Evolutionary conservation across 108 stramenopile genomes (phyloP), one percentile per base, ranked within the genome.

Genomic region (Cyclotella choctawhatcheeana): DNA sequence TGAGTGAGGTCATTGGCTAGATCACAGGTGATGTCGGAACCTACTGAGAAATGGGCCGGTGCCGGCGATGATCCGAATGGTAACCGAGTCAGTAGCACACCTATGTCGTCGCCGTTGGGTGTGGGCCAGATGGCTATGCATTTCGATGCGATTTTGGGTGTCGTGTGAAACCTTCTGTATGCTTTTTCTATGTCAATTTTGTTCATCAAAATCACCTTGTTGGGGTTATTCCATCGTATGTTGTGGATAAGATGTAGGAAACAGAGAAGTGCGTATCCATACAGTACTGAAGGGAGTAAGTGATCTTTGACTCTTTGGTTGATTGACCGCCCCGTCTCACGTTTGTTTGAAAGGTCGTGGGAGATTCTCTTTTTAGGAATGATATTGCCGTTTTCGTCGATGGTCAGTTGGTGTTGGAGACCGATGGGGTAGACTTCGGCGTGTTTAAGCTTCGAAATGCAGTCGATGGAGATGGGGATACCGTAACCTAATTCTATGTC

Each of bases 141-240:
- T 0, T 61, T 63, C 34, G 69, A 6, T 48, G 69, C 20, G 1
- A 71, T 51, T 5, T 20, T 3, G 3, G 61, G 26, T 0, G 26
- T 47, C 22, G 69, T 71, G 52, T 71, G 61, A 12, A 71, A 13
- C 0, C 60, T 14, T 5, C 69, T 5, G 47, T 62, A 71, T 2
- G 69, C 58, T 20, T 71, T 71, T 6, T 71, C 69, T 8, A 71
- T 71, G 0, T 71, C 69, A 0, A 45, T 40, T 51, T 71, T 71
- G 69, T 61, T 63, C 25, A 20, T 27, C 2, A 71, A 16, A 4
- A 71, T 71, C 31, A 24, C 27, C 60, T 62, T 8, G 58, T 27
- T 14, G 0, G 59, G 69, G 69, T 63, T 21, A 25, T 51, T 34
- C 16, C n/a, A 47, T 2, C 60, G 35, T 2, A 71, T 63, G 58